phyloP scores from a whole-genome alignment of 225 moss, liverwort and hornwort species.

The Marchantia paleacea region DNA sequence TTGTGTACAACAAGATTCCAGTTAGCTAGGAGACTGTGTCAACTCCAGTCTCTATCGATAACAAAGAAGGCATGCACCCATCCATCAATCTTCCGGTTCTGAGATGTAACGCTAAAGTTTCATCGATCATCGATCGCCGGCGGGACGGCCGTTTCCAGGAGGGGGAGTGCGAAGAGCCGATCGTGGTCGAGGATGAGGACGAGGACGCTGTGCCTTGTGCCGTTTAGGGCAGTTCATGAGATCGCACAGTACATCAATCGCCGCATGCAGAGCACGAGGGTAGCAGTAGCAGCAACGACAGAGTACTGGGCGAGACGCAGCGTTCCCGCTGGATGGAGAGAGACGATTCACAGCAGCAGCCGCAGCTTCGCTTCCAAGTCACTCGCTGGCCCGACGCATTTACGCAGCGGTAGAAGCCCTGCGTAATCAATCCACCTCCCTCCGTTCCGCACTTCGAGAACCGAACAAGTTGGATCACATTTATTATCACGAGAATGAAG shows the following conservation, averaged over 20 bases:
- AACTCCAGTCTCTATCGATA: not conserved
- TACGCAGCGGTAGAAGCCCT: not conserved
- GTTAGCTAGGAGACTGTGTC: constrained; percentile 5
- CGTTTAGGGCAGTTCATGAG: not conserved
- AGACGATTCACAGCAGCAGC: not conserved
- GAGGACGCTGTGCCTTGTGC: too few relatives aligned
- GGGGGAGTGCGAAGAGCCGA: too few relatives aligned
- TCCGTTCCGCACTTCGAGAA: not conserved
- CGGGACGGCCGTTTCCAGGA: too few relatives aligned
- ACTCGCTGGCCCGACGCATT: not conserved
- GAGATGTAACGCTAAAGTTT: not conserved
- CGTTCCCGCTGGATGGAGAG: not conserved
- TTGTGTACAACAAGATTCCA: not conserved
- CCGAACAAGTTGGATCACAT: not conserved
- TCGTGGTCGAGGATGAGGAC: too few relatives aligned
- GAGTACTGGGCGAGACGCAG: not conserved
- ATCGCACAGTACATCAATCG: not conserved
- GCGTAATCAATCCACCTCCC: not conserved
- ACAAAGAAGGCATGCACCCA: not conserved
- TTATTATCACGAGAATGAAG: constrained; percentile 6
- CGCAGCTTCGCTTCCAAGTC: not conserved
- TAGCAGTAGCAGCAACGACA: not conserved
- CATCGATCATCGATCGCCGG: not conserved
- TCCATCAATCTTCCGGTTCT: not conserved
- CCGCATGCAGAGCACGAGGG: not conserved